Percentiles rank a stretch among this genome's conserved stretches.
Conservation (phyloP, 345 rosid species). For the Stellera chamaejasme region DNA sequence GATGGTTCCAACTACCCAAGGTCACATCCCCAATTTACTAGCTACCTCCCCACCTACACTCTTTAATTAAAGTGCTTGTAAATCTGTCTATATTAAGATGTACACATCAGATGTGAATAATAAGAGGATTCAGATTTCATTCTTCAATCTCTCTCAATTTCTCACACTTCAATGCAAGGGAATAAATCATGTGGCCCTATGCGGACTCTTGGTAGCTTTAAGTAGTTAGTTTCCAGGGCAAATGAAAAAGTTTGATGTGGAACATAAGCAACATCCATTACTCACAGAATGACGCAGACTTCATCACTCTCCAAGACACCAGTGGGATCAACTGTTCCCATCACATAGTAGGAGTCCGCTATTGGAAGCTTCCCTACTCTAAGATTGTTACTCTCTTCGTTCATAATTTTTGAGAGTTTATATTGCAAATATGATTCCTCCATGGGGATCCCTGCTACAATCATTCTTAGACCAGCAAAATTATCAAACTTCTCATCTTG, state of each 20-base stretch:
- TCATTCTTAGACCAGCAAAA: conserved; percentile 34
- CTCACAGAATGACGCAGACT: conserved; percentile 83
- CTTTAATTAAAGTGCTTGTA: no score
- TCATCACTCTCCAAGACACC: conserved; percentile 48
- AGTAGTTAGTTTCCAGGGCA: no score
- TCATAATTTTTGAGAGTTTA: conserved; percentile 28
- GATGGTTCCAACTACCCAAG: no score
- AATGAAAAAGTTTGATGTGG: not conserved
- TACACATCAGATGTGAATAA: no score
- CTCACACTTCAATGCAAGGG: no score
- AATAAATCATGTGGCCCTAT: no score
- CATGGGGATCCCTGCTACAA: conserved; percentile 59
- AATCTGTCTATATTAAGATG: no score
- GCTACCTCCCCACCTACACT: no score
- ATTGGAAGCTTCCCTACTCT: conserved; percentile 53
- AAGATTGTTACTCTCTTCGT: conserved; percentile 42
- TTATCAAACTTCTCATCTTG: conserved; percentile 48
- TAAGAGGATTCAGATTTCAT: no score
- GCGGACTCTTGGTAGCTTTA: no score
- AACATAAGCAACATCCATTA: not conserved
- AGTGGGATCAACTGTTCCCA: conserved; percentile 89
- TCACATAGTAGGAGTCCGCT: conserved; percentile 59
- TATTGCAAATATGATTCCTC: conserved; percentile 54
- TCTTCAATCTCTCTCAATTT: no score
- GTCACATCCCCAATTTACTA: no score